Conservation (phyloP, 208 protist species). For the Zelonia costaricensis region DNA sequence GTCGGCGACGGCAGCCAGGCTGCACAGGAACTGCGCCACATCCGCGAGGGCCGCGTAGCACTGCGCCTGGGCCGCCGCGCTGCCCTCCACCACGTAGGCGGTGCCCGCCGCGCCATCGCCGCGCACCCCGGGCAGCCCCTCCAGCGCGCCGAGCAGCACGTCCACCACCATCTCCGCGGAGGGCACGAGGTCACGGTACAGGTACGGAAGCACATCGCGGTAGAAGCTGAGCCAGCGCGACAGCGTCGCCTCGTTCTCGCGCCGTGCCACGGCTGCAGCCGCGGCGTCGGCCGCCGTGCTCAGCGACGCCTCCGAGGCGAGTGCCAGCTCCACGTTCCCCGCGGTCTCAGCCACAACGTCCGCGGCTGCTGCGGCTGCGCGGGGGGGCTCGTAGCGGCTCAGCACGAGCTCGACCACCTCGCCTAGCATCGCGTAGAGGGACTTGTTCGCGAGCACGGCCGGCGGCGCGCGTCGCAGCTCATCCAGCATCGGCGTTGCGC, state of each 20-base stretch:
- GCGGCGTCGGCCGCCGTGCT: background rate
- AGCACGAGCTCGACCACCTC: conserved; percentile 22
- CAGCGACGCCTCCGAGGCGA: background rate
- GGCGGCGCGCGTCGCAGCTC: conserved; percentile 15
- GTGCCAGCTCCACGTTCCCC: background rate
- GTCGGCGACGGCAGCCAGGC: conserved; percentile 14
- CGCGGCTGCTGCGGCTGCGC: background rate
- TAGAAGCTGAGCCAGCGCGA: conserved; percentile 29
- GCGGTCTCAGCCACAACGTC: too few species aligned
- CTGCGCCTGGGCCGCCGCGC: background rate
- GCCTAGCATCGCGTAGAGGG: conserved; percentile 23
- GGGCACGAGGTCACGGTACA: conserved; percentile 36
- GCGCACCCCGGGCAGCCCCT: background rate
- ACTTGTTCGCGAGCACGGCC: conserved; percentile 19
- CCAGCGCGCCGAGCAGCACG: conserved; percentile 28
- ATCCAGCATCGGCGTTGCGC: conserved; percentile 10
- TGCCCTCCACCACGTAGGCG: background rate
- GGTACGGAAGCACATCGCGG: conserved; percentile 27
- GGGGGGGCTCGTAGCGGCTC: background rate
- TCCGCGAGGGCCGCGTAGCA: conserved; percentile 15
- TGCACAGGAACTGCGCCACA: conserved; percentile 16
- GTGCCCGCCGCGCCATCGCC: background rate
- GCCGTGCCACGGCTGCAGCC: background rate
- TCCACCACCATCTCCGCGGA: conserved; percentile 25
- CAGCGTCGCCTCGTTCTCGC: conserved; percentile 21